Base-by-base conservation (phyloP, 2,329 filamentous ascomycete species). In the Scytalidium sp. region DNA sequence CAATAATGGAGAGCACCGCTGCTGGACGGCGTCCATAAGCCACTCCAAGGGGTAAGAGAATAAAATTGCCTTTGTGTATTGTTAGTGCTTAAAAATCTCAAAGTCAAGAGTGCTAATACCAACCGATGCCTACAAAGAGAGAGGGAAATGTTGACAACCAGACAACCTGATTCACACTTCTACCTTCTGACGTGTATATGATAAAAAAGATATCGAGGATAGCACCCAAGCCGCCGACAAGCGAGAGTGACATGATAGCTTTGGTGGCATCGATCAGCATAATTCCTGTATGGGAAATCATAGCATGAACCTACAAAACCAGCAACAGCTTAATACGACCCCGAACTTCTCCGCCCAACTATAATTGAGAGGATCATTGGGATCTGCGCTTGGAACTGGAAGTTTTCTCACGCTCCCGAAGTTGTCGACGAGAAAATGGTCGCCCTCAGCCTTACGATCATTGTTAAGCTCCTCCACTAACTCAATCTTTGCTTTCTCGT, bases 171-270 rank as follows among this genome's bases (percentile, higher is more conserved):
- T 54, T 47, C 11, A 51, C 29, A n/a, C n/a, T n/a, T 3, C 58
- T 41, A 21, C 59, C 55, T 32, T 68, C 54, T 47, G 60, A 55
- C 1, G 50, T 48, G 43, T 70, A 71, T 7, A 66, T 51, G 41
- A 57, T 52, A 22, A 68, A 60, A 49, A 70, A 68, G 15, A 63
- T 56, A 1, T 57, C 57, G 10, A 72, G 56, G 25, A 71, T 66
- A 0, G 67, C 57, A 3, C 69, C 76, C 3, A 79, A 66, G 49
- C 76, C 76, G 62, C 76, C 75, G 41, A 78, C 70, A 44, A 79
- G 69, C 36, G 75, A 75, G 69, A 79, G 50, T 2, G 57, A 58
- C 50, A 64, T 61, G 43, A 64, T 58, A 3, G 53, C n/a, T n/a
- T n/a, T n/a, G n/a, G n/a, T n/a, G n/a, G n/a, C n/a, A n/a, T n/a